A percentile compares a stretch with the other conserved stretches of the same genome.
These are phyloP conservation scores for Rubus idaeus DNA, from an alignment of 306 rosid species.

Conservation along the genomic window DNA sequence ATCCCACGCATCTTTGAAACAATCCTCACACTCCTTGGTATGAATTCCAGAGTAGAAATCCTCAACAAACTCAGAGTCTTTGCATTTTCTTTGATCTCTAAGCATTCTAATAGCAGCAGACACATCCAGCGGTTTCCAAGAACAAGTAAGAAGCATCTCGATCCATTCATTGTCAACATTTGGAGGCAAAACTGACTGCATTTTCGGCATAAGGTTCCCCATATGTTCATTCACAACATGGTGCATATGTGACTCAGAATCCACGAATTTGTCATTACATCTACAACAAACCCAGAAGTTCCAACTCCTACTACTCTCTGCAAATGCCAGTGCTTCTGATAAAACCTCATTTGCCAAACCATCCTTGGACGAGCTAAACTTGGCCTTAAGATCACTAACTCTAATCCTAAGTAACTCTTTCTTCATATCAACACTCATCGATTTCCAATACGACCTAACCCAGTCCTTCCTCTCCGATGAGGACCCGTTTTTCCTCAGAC, in stretches of 20 bases:
- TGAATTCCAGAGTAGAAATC: slow-evolving; percentile 41
- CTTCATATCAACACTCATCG: slow-evolving; percentile 61
- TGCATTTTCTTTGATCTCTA: slow-evolving; percentile 42
- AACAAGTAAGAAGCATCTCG: slow-evolving; percentile 72
- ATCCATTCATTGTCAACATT: slow-evolving; percentile 72
- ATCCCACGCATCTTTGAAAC: slow-evolving; percentile 54
- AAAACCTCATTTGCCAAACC: slow-evolving; percentile 52
- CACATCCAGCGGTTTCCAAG: slow-evolving; percentile 87
- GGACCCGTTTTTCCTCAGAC: slow-evolving; percentile 57
- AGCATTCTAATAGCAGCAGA: slow-evolving; percentile 73
- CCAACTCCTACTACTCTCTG: slow-evolving; percentile 68
- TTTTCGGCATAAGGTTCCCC: slow-evolving; percentile 64
- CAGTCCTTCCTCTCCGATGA: slow-evolving; percentile 69
- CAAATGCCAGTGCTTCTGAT: slow-evolving; percentile 68
- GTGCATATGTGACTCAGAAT: slow-evolving; percentile 64
- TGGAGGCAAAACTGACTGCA: slow-evolving; percentile 79
- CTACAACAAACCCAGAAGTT: slow-evolving; percentile 82
- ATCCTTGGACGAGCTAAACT: slow-evolving; percentile 65
- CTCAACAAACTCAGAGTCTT: slow-evolving; percentile 43
- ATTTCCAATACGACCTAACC: slow-evolving; percentile 74
- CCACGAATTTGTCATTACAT: slow-evolving; percentile 56
- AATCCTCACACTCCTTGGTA: slow-evolving; percentile 43
- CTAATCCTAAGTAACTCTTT: slow-evolving; percentile 67
- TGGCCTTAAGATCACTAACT: slow-evolving; percentile 64
- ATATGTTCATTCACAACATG: slow-evolving; percentile 87